Conservation (phyloP, 768 basidiomycete species). For the Suillus subluteus region DNA sequence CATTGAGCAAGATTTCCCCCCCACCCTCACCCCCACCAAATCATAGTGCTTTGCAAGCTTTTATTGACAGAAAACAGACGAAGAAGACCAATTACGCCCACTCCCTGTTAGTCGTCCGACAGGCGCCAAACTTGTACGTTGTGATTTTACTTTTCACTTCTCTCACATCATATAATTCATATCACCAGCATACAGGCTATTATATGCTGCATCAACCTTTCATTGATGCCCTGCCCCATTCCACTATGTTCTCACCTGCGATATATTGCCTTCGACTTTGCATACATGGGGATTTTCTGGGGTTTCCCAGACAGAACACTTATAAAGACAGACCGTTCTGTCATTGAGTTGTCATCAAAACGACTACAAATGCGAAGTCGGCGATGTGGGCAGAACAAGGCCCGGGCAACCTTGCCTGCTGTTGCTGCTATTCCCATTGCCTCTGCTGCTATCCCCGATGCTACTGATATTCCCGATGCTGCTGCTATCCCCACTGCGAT, state of each 20-base stretch:
- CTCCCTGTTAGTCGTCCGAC: background rate
- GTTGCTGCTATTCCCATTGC: too few species aligned
- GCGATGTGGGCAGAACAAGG: background rate
- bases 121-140: background rate
- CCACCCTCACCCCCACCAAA: background rate
- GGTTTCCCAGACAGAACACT: background rate
- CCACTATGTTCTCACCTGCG: too few species aligned
- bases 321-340: background rate
- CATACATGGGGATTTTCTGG: background rate
- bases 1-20: background rate
- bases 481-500: too few species aligned
- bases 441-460: too few species aligned
- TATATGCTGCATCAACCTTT: background rate
- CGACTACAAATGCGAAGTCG: background rate
- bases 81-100: background rate
- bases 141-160: background rate
- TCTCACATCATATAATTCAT: background rate
- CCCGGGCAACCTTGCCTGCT: too few species aligned
- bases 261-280: too few species aligned
- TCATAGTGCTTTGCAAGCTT: background rate
- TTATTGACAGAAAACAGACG: background rate
- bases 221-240: too few species aligned
- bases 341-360: background rate
- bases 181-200: background rate
- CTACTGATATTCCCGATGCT: too few species aligned